phyloP scores from a whole-genome alignment of 2,329 filamentous ascomycete species.

The Penicillium sp. region DNA sequence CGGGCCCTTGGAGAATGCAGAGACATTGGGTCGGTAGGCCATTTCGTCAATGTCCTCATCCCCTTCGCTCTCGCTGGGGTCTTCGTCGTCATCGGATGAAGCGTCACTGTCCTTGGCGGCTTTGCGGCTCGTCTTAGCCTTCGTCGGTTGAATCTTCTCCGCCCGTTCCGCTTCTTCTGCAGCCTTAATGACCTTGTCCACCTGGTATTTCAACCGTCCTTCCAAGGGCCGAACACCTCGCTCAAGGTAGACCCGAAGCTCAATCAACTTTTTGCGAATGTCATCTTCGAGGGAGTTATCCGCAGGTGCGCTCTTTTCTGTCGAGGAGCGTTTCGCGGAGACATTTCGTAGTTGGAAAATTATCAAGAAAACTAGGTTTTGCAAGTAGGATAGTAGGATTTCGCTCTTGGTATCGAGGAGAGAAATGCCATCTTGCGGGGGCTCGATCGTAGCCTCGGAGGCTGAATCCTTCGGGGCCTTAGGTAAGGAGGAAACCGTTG shows the following conservation, averaged over 20 bases:
- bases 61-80: constrained; percentile 31
- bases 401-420: constrained; percentile 96
- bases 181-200: constrained; percentile 89
- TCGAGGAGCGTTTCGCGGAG: constrained; percentile 30
- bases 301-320: constrained; percentile 34
- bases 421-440: constrained; percentile 86
- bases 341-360: constrained; percentile 73
- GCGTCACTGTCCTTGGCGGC: constrained; percentile 29
- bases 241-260: constrained; percentile 89
- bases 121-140: constrained; percentile 33
- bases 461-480: constrained; percentile 28
- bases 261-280: constrained; percentile 82
- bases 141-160: constrained; percentile 27
- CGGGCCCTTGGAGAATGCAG: constrained; percentile 44
- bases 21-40: constrained; percentile 63
- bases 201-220: constrained; percentile 87
- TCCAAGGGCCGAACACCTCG: constrained; percentile 89
- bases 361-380: constrained; percentile 88
- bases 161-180: constrained; percentile 59
- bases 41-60: constrained; percentile 60
- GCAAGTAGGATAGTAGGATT: constrained; percentile 91
- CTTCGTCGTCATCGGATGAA: constrained; percentile 31
- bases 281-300: constrained; percentile 58
- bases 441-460: constrained; percentile 69
- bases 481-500: constrained; percentile 38